phyloP scores from a whole-genome alignment of 1,284 basidiomycete species.

The Naganishia sp. region DNA sequence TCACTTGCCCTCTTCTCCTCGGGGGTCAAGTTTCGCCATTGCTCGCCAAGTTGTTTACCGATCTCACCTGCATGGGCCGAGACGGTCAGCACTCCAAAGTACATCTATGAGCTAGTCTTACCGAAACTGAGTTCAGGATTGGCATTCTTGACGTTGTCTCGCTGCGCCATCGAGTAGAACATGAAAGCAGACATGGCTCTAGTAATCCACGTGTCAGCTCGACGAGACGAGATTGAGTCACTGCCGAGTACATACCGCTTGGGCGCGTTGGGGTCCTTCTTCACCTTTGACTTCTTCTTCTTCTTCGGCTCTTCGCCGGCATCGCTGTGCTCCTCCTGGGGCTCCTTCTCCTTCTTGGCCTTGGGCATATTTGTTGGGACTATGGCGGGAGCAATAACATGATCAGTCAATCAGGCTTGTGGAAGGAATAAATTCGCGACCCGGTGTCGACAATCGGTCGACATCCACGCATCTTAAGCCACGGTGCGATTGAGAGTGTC shows the following conservation, averaged over 20 bases:
- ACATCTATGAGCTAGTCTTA: slow-evolving; percentile 9
- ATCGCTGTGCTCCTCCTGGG: too few relatives aligned
- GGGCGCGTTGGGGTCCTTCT: slow-evolving; percentile 35
- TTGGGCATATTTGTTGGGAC: slow-evolving; percentile 30
- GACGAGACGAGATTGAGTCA: neutral
- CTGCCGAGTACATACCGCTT: slow-evolving; percentile 27
- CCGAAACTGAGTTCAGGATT: slow-evolving; percentile 31
- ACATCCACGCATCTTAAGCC: neutral
- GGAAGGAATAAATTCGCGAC: neutral
- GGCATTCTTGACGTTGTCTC: slow-evolving; percentile 32
- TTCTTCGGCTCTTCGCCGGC: neutral
- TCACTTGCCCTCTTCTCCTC: slow-evolving; percentile 30
- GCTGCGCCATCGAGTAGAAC: slow-evolving; percentile 33
- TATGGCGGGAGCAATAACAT: neutral
- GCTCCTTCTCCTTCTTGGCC: slow-evolving; percentile 15
- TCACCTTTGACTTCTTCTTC: slow-evolving; percentile 16
- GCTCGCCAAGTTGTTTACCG: slow-evolving; percentile 31
- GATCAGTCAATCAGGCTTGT: neutral
- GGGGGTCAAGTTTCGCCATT: slow-evolving; percentile 30
- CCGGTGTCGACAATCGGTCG: neutral
- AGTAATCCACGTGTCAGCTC: neutral
- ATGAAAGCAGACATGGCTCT: slow-evolving; percentile 35
- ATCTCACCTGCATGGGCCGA: slow-evolving; percentile 26
- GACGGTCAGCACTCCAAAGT: neutral
- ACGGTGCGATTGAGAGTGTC: neutral